These are phyloP conservation scores for Elsinoe batatas DNA, from an alignment of 2,329 filamentous ascomycete genomes.

Conservation along the genomic window DNA sequence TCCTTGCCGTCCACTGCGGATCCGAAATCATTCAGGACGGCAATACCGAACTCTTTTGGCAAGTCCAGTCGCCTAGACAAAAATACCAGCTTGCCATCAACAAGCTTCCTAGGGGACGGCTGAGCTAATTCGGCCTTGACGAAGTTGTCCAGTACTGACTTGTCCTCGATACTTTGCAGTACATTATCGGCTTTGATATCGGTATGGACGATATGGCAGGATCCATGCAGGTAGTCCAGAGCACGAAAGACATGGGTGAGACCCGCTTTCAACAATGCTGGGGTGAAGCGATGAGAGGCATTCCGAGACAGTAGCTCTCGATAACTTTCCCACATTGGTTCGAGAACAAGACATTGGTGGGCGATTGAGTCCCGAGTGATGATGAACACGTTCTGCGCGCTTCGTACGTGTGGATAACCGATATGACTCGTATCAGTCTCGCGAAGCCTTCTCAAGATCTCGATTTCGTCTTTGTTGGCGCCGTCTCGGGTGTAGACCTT, in stretches of 20 bases:
- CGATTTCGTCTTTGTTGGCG: conserved; percentile 18
- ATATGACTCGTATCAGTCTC: conserved; percentile 18
- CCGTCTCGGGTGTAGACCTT: conserved; percentile 12
- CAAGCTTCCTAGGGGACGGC: conserved; percentile 31
- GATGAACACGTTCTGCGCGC: conserved; percentile 26
- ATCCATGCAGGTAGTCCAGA: conserved; percentile 34
- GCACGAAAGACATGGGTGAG: conserved; percentile 32
- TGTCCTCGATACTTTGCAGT: conserved; percentile 29
- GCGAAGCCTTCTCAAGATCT: conserved; percentile 17
- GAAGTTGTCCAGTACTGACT: conserved; percentile 29
- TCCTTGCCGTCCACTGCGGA: conserved; percentile 23
- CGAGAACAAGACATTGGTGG: conserved; percentile 32
- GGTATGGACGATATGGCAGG: conserved; percentile 36
- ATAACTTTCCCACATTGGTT: conserved; percentile 34
- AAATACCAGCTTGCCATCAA: conserved; percentile 28
- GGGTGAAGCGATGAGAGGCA: conserved; percentile 29
- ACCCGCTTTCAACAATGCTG: conserved; percentile 30
- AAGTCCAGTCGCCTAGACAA: conserved; percentile 27
- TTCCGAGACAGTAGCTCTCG: conserved; percentile 31
- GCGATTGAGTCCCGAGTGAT: conserved; percentile 23
- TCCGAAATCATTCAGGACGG: conserved; percentile 31
- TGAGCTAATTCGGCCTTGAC: conserved; percentile 26
- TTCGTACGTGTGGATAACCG: conserved; percentile 25
- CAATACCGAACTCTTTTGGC: conserved; percentile 26
- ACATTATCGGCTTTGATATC: conserved; percentile 39